A percentile compares a stretch with the other conserved stretches of the same genome.
These are phyloP conservation scores for Penicillium steckii DNA, from an alignment of 495 filamentous ascomycete species.

Conservation along the genomic window DNA sequence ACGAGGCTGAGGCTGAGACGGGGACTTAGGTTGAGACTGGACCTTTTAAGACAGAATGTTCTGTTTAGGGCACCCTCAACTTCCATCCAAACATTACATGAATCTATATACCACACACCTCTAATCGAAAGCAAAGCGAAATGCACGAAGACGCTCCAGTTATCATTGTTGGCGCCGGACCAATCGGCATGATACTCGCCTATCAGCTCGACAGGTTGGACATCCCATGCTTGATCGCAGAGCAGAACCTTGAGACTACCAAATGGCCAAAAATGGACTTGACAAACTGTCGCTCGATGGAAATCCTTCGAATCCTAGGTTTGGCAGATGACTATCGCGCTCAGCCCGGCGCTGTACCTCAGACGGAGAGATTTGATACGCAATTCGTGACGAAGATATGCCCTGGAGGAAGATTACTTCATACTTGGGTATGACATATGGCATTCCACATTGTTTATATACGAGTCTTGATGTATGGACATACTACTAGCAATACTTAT, in stretches of 20 bases:
- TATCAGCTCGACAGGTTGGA: constrained; percentile 10
- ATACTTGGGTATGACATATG: constrained; percentile 3
- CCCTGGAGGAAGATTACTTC: constrained; percentile 1
- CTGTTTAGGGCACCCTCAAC: too few species aligned
- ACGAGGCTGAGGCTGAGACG: too few species aligned
- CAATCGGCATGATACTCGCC: constrained; percentile 27
- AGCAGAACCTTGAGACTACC: constrained; percentile 23
- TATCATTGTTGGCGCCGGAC: constrained; percentile 24
- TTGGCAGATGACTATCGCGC: constrained; percentile 12
- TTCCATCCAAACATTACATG: too few species aligned
- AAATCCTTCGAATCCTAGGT: constrained; percentile 10
- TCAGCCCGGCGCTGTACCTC: constrained; percentile 7
- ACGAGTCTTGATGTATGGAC: too few species aligned
- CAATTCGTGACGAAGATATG: not conserved
- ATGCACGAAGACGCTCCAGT: constrained; percentile 2
- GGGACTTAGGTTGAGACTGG: too few species aligned
- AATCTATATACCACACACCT: too few species aligned
- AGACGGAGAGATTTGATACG: not conserved
- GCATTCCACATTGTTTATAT: not conserved
- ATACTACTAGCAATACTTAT: too few species aligned
- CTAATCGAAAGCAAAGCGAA: too few species aligned
- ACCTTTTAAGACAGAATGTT: too few species aligned
- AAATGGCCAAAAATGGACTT: constrained; percentile 26
- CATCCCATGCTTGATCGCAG: constrained; percentile 9
- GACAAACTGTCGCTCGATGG: constrained; percentile 14